Evolutionary conservation across 1,284 basidiomycete species (phyloP), one percentile per base, ranked within the genome.

Genomic region (Cutaneotrichosporon sp.): DNA sequence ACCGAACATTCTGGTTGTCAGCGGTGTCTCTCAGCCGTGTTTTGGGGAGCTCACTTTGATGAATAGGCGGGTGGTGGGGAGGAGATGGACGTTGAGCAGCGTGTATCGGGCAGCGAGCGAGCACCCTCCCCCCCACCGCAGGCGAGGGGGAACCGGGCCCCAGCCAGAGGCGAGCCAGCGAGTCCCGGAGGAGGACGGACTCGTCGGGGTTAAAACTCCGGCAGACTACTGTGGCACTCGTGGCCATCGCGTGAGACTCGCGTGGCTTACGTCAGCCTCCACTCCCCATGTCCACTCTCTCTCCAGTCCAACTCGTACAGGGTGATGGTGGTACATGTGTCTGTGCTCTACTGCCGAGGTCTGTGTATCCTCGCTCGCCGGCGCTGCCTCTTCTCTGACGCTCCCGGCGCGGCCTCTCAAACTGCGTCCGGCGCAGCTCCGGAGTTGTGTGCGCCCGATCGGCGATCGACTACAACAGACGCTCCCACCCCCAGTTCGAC

Each of bases 1-100:
- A 69, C 75, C 75, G 72, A 77, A 31, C 75, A 77, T 66, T 66
- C 53, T 55, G 47, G n/a, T 18, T 8, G 47, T 60, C 49, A 56
- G 59, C 38, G 2, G n/a, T n/a, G n/a, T n/a, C n/a, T n/a, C n/a
- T n/a, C n/a, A 4, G 18, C 16, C 11, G 11, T 27, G 5, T 7
- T 14, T 4, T 29, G 7, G 2, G 33, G 13, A 34, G n/a, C 54
- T 55, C 54, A 56, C 54, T 56, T 47, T 43, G 20, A 45, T 42
- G 38, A 29, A 49, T 24, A 49, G 45, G 8, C 29, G 43, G 42
- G 54, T 27, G 43, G 54, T 31, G 42, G 54, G 24, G 6, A 13
- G 36, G 46, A 10, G 22, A 14, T 42, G 52, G 20, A 55, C 52
- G 43, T 46, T 43, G 52, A 47, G 52, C 33, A 25, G 31, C 22